These are phyloP conservation scores for Colletotrichum orchidophilum DNA, from an alignment of 2,329 filamentous ascomycete species.

Conservation along the genomic window DNA sequence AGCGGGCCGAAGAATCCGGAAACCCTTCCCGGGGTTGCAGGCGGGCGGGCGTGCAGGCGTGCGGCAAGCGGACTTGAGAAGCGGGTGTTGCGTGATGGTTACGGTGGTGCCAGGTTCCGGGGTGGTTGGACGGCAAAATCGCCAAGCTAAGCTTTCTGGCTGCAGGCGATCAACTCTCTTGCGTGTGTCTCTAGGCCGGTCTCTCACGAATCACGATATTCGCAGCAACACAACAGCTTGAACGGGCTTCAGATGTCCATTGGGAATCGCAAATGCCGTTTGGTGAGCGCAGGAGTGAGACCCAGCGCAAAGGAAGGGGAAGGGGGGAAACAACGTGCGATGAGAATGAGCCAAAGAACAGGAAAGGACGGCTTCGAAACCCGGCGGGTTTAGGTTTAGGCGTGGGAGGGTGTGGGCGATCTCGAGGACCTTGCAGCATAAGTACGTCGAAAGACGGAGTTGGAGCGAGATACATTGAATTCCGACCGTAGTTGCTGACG, in stretches of 20 bases:
- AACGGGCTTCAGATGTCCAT: constrained; percentile 10
- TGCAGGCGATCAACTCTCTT: background rate
- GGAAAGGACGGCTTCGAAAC: background rate
- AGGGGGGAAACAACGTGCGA: background rate
- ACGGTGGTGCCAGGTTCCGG: background rate
- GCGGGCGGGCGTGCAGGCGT: no score
- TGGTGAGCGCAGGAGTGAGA: background rate
- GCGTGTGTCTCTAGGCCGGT: background rate
- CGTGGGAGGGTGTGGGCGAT: background rate
- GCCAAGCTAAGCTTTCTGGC: background rate
- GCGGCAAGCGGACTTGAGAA: background rate
- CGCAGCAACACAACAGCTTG: background rate
- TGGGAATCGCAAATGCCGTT: background rate
- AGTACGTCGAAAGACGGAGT: constrained; percentile 5
- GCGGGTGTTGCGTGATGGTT: background rate
- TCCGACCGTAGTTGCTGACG: background rate
- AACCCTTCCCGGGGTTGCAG: background rate
- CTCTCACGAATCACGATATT: background rate
- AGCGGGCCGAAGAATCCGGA: constrained; percentile 3
- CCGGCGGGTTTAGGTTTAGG: constrained; percentile 16
- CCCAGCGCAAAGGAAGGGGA: background rate
- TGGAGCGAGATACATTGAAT: background rate
- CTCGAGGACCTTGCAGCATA: constrained; percentile 13
- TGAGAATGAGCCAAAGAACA: background rate
- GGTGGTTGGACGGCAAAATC: background rate